Conservation (phyloP, 495 filamentous ascomycete species). For the Penicillium roqueforti region DNA sequence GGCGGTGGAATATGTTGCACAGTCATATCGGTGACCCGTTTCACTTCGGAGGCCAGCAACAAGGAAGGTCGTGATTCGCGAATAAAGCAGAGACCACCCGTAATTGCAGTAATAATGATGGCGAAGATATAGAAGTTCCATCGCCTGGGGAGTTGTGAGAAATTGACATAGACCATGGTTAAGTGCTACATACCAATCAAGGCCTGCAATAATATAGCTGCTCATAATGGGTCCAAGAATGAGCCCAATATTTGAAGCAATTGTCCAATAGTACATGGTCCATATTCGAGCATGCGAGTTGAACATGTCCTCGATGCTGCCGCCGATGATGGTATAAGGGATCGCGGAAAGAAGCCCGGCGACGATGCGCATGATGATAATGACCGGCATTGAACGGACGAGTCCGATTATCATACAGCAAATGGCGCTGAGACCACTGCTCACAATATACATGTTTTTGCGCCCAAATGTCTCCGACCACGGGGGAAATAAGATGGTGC, state of each 20-base stretch:
- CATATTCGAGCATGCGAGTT: slow-evolving; percentile 40
- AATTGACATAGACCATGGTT: slow-evolving; percentile 25
- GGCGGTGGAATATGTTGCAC: slow-evolving; percentile 22
- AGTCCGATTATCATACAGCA: slow-evolving; percentile 43
- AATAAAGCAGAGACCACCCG: slow-evolving; percentile 33
- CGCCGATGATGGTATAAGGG: slow-evolving; percentile 47
- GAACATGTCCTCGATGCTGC: slow-evolving; percentile 52
- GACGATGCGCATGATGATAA: slow-evolving; percentile 42
- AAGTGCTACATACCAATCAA: slow-evolving; percentile 35
- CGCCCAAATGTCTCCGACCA: slow-evolving; percentile 52
- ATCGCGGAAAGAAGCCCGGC: slow-evolving; percentile 48
- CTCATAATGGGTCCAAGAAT: slow-evolving; percentile 42
- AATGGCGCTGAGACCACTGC: slow-evolving; percentile 38
- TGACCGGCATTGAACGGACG: slow-evolving; percentile 30
- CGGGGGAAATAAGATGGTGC: slow-evolving; percentile 48
- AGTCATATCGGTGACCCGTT: slow-evolving; percentile 21
- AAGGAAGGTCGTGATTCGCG: slow-evolving; percentile 45
- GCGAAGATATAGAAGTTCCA: slow-evolving; percentile 45
- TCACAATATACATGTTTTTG: slow-evolving; percentile 46
- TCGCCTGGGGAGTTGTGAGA: slow-evolving; percentile 25
- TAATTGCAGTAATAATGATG: slow-evolving; percentile 33
- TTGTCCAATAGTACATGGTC: slow-evolving; percentile 42
- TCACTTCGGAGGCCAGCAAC: slow-evolving; percentile 34
- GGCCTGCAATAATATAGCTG: slow-evolving; percentile 30
- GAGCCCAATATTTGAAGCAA: slow-evolving; percentile 37